Percentiles rank a stretch among this genome's conserved stretches.
Conservation (phyloP, 306 rosid species). For the Lathyrus tuberosus region DNA sequence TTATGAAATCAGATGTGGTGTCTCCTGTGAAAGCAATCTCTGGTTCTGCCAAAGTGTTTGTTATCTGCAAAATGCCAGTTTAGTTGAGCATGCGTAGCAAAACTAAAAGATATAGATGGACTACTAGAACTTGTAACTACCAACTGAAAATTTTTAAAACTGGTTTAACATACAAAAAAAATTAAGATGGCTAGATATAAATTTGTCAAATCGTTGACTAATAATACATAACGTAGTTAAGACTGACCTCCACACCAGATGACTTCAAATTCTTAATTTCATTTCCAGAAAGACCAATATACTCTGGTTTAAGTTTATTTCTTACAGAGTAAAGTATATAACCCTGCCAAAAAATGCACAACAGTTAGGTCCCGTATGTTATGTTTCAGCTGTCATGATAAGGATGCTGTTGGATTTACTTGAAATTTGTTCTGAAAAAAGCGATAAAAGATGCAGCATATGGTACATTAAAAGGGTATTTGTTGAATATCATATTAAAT, state of each 20-base stretch:
- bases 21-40: slow-evolving; percentile 95
- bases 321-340: slow-evolving; percentile 70
- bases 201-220: slow-evolving; percentile 33
- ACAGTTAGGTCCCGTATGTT: no score
- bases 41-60: slow-evolving; percentile 73
- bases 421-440: slow-evolving; percentile 17
- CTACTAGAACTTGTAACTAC: slow-evolving; percentile 9
- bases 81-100: slow-evolving; percentile 14
- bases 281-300: slow-evolving; percentile 60
- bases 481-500: slow-evolving; percentile 9
- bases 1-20: slow-evolving; percentile 49
- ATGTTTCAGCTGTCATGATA: no score
- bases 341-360: slow-evolving; percentile 64
- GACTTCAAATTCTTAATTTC: slow-evolving; percentile 74
- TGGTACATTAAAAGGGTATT: slow-evolving; percentile 2
- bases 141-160: not conserved
- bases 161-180: not conserved
- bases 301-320: slow-evolving; percentile 79
- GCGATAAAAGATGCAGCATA: slow-evolving; percentile 1
- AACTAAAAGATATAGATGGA: slow-evolving; percentile 9
- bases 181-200: slow-evolving; percentile 23
- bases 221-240: slow-evolving; percentile 32
- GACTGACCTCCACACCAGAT: slow-evolving; percentile 87
- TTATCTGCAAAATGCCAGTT: slow-evolving; percentile 70
- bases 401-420: not conserved